phyloP scores from a whole-genome alignment of 1,139 yeast species.

The Candida frijolesensis region DNA sequence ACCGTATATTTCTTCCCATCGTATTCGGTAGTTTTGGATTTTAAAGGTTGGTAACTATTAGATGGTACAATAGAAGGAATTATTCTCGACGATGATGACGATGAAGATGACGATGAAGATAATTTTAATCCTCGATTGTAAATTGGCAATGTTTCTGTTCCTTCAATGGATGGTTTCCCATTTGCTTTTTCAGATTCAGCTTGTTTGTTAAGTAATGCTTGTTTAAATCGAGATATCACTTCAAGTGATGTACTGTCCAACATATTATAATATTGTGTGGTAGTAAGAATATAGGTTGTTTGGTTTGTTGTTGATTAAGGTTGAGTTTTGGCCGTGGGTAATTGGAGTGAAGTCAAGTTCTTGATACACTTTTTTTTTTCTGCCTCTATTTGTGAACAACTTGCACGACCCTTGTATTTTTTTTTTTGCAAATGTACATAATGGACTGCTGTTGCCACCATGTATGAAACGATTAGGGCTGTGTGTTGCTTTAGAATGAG shows the following conservation, averaged over 20 bases:
- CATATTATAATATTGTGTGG: slow-evolving; percentile 25
- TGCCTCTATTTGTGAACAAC: neutral
- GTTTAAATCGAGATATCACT: slow-evolving; percentile 41
- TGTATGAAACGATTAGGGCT: too few species aligned
- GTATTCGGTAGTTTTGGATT: slow-evolving; percentile 43
- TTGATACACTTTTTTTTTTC: neutral
- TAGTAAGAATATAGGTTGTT: neutral
- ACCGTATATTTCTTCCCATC: slow-evolving; percentile 45
- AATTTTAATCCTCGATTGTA: slow-evolving; percentile 43
- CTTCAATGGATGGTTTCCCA: slow-evolving; percentile 6
- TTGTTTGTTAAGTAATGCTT: slow-evolving; percentile 31
- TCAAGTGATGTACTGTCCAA: slow-evolving; percentile 44
- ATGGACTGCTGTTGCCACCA: too few species aligned
- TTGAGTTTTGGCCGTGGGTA: neutral
- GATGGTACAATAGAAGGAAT: too few species aligned
- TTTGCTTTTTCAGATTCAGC: slow-evolving; percentile 1
- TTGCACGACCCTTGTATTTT: neutral
- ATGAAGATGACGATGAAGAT: slow-evolving; percentile 5
- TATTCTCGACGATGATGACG: slow-evolving; percentile 10
- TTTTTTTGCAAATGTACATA: too few species aligned
- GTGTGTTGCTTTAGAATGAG: neutral
- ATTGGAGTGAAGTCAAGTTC: neutral
- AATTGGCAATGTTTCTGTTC: slow-evolving; percentile 18
- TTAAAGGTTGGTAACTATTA: slow-evolving; percentile 24
- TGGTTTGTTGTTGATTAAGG: neutral